These are phyloP conservation scores for Neopestalotiopsis sp. DNA, from an alignment of 2,329 filamentous ascomycete genomes.

Conservation along the genomic window DNA sequence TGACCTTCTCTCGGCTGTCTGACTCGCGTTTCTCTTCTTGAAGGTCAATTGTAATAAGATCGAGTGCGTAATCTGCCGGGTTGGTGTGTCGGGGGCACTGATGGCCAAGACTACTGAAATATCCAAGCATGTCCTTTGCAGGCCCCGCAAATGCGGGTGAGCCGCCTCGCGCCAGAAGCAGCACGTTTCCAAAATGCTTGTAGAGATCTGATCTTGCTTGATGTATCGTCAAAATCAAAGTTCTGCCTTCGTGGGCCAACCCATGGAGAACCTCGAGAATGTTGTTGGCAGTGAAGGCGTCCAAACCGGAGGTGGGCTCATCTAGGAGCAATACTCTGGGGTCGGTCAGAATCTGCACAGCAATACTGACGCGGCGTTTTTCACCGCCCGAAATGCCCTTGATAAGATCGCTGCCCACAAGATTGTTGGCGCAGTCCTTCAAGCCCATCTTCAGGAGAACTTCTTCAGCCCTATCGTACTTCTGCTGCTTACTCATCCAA, in stretches of 20 bases:
- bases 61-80: conserved; percentile 78
- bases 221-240: conserved; percentile 78
- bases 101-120: conserved; percentile 65
- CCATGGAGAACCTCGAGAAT: conserved; percentile 76
- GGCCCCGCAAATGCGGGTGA: conserved; percentile 70
- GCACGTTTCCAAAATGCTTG: conserved; percentile 70
- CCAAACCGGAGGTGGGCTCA: conserved; percentile 77
- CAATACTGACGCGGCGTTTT: conserved; percentile 78
- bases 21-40: conserved; percentile 68
- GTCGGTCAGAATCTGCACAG: conserved; percentile 77
- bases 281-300: conserved; percentile 78
- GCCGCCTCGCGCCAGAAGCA: conserved; percentile 74
- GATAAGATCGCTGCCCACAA: conserved; percentile 73
- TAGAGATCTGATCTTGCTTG: conserved; percentile 78
- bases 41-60: conserved; percentile 77
- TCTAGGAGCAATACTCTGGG: conserved; percentile 75
- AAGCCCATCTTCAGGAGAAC: conserved; percentile 76
- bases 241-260: conserved; percentile 74
- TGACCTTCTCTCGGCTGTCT: conserved; percentile 66
- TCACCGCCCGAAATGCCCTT: conserved; percentile 84
- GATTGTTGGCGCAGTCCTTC: conserved; percentile 77
- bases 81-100: conserved; percentile 73
- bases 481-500: conserved; percentile 73
- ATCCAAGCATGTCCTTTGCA: conserved; percentile 66
- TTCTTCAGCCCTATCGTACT: conserved; percentile 70